Conservation (phyloP, 208 protist species). For the Leishmania amazonensis region DNA sequence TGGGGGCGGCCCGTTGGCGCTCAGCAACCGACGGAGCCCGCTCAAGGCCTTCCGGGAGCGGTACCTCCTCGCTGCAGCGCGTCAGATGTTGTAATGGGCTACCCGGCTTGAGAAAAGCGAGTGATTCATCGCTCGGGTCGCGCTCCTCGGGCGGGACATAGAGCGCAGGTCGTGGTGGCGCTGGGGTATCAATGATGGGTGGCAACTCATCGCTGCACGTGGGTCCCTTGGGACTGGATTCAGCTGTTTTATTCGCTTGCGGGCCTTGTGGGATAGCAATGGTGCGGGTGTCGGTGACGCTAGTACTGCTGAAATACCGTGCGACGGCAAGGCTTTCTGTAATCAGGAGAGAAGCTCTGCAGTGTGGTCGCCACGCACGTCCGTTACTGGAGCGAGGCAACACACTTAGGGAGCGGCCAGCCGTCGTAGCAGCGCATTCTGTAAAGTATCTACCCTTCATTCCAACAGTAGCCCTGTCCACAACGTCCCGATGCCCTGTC, state of each 20-base stretch:
- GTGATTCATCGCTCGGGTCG: slow-evolving; percentile 57
- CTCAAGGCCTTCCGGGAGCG: slow-evolving; percentile 33
- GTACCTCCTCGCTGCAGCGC: slow-evolving; percentile 12
- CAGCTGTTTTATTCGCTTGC: background rate
- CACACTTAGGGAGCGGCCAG: background rate
- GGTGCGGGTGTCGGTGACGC: background rate
- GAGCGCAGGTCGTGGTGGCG: slow-evolving; percentile 58
- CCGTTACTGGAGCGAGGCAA: background rate
- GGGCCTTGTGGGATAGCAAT: background rate
- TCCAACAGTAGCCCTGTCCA: background rate
- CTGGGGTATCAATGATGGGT: slow-evolving; percentile 39
- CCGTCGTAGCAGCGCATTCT: background rate
- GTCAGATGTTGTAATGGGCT: slow-evolving; percentile 34
- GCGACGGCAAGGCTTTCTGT: background rate
- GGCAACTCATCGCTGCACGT: background rate
- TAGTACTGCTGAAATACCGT: slow-evolving; percentile 5
- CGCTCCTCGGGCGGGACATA: slow-evolving; percentile 82
- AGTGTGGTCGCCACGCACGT: background rate
- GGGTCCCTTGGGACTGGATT: background rate
- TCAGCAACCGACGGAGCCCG: slow-evolving; percentile 41
- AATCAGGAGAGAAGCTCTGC: background rate
- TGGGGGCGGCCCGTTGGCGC: slow-evolving; percentile 10
- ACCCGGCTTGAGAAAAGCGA: slow-evolving; percentile 57
- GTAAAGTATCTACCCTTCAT: background rate
- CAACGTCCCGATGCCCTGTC: background rate